phyloP scores from a whole-genome alignment of 179 eudicot genomes.

The Beta lomatogona region DNA sequence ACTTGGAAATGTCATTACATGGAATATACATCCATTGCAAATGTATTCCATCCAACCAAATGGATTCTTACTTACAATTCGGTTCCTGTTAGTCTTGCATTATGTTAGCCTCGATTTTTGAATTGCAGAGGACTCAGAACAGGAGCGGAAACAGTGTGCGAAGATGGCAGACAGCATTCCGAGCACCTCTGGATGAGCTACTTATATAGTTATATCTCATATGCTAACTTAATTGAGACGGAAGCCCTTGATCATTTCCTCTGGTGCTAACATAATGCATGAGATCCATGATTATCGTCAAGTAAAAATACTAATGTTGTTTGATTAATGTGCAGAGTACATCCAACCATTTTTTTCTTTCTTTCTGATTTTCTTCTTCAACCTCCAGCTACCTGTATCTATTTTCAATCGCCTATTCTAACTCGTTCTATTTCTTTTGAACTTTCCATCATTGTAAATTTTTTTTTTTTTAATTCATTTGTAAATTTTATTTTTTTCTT shows the following conservation, averaged over 20 bases:
- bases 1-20: background rate
- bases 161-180: background rate
- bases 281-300: background rate
- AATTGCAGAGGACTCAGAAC: slow-evolving; percentile 28
- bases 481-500: no score
- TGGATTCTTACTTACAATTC: background rate
- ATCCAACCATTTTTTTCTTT: slow-evolving; percentile 2
- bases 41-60: background rate
- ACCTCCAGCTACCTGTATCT: slow-evolving; percentile 3
- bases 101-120: slow-evolving; percentile 11
- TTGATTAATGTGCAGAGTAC: slow-evolving; percentile 30
- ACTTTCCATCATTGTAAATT: background rate
- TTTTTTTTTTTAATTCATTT: no score
- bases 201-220: background rate
- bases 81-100: background rate
- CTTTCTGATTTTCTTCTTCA: background rate
- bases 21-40: background rate
- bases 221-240: slow-evolving; percentile 9
- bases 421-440: background rate
- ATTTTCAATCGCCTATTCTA: background rate
- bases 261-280: slow-evolving; percentile 11
- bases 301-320: slow-evolving; percentile 23
- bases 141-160: slow-evolving; percentile 24
- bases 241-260: slow-evolving; percentile 11
- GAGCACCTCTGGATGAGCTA: slow-evolving; percentile 10